Evolutionary conservation across 2,329 filamentous ascomycete species (phyloP), one percentile per base, ranked within the genome.

Genomic region (Aspergillus fijiensis): DNA sequence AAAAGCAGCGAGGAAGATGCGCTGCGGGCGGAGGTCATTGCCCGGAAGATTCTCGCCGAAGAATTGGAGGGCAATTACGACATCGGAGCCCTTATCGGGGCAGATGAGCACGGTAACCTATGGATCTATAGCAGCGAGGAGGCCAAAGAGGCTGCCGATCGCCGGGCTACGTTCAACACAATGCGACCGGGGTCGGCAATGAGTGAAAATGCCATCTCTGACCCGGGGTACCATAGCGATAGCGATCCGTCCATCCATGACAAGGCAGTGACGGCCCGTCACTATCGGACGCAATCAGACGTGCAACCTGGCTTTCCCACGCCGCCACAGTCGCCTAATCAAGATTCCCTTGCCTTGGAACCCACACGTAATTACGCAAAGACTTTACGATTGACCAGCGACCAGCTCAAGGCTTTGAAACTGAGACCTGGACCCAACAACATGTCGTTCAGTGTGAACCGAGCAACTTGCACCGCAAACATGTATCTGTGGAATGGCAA

Each of bases 91-190:
- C 82, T 99, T 31, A 96, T 99, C 68, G 95, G 93, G 12, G 94
- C 95, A 49, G 95, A 99, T 72, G 92, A 96, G 71, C 87, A 95
- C 61, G 95, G 95, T 6, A 99, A 99, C 70, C 82, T 99, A n/a
- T 98, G 95, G 94, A 98, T 99, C 66, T 99, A 99, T 79, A 95
- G 92, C 77, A 98, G 93, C 69, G 93, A 98, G 75, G 93, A 96
- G 71, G 92, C 95, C 25, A 98, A 97, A 72, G 89, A 95, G 69
- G 89, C 90, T 6, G 94, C 94, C 33, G 89, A 89, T 79, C 88
- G 89, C 42, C 82, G 83, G 68, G 81, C 82, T 2, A 77, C 79
- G 1, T 72, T 87, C 61, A 80, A 80, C 27, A 78, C 80, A 4
- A 77, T 88, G 64, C 80, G 82, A 53, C 77, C 82, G 3, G 74